Conservation (phyloP, 345 rosid species). For the Syzygium jambos region DNA sequence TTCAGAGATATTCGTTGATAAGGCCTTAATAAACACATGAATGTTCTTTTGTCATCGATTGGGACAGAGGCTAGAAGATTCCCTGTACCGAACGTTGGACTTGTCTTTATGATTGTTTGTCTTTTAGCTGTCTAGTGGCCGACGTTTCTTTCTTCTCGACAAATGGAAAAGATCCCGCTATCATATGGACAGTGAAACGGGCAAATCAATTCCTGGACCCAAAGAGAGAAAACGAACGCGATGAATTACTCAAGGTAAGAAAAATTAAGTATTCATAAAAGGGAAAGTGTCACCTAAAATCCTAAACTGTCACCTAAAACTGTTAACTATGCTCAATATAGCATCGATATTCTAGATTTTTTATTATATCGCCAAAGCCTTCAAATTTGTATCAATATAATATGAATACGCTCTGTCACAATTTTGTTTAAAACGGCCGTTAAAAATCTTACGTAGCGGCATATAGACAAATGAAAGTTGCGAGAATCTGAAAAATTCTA, state of each 20-base stretch:
- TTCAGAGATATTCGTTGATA: no score
- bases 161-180: neutral
- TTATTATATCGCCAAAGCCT: neutral
- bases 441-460: no score
- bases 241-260: neutral
- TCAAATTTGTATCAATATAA: neutral
- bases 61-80: neutral
- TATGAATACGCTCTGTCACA: neutral
- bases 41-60: neutral
- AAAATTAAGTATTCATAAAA: neutral
- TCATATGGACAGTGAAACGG: no score
- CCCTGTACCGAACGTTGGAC: neutral
- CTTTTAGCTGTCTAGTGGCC: neutral
- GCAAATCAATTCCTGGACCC: neutral
- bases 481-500: no score
- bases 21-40: neutral
- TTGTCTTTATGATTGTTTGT: neutral
- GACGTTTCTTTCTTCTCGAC: neutral
- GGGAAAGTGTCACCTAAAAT: neutral
- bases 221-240: neutral
- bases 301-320: no score
- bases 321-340: neutral
- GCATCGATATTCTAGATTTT: rapidly evolving
- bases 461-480: no score
- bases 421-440: rapidly evolving